Percentiles rank a stretch among this genome's conserved stretches.
phyloP scores from a whole-genome alignment of 768 basidiomycete genomes.

The Agaricus subrufescens region DNA sequence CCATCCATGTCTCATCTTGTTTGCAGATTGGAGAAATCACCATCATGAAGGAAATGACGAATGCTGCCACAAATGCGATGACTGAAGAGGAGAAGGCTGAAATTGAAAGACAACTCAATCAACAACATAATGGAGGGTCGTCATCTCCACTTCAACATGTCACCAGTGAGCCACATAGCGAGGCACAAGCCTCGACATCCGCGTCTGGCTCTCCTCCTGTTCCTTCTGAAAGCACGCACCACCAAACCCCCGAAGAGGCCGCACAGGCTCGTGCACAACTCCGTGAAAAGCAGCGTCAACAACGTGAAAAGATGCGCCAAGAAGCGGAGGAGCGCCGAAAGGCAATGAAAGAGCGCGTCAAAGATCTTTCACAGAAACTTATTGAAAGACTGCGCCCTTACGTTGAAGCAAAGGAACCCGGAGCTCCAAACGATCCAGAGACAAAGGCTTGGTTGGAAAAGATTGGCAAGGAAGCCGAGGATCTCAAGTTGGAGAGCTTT shows the following conservation, averaged over 20 bases:
- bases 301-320: constrained; percentile 76
- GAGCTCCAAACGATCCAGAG: constrained; percentile 78
- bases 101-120: constrained; percentile 62
- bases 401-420: constrained; percentile 84
- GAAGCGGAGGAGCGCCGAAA: constrained; percentile 79
- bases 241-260: constrained; percentile 11
- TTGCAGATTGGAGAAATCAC: constrained; percentile 92
- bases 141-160: constrained; percentile 5
- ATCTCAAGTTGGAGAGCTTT: constrained; percentile 95
- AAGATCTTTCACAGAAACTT: constrained; percentile 72
- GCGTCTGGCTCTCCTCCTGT: background rate
- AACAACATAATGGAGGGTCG: constrained; percentile 22
- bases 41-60: constrained; percentile 90
- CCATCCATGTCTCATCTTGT: background rate
- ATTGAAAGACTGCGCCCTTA: constrained; percentile 83
- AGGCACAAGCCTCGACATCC: constrained; percentile 12
- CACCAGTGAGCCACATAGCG: background rate
- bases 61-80: constrained; percentile 82
- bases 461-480: constrained; percentile 84
- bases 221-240: constrained; percentile 4
- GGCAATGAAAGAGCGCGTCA: constrained; percentile 75
- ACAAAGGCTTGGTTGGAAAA: constrained; percentile 71
- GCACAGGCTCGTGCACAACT: constrained; percentile 23
- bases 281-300: constrained; percentile 50
- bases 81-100: constrained; percentile 90